Evolutionary conservation across 1,284 basidiomycete genomes (phyloP), one percentile per base, ranked within the genome.

Genomic region (Ustilago tritici): DNA sequence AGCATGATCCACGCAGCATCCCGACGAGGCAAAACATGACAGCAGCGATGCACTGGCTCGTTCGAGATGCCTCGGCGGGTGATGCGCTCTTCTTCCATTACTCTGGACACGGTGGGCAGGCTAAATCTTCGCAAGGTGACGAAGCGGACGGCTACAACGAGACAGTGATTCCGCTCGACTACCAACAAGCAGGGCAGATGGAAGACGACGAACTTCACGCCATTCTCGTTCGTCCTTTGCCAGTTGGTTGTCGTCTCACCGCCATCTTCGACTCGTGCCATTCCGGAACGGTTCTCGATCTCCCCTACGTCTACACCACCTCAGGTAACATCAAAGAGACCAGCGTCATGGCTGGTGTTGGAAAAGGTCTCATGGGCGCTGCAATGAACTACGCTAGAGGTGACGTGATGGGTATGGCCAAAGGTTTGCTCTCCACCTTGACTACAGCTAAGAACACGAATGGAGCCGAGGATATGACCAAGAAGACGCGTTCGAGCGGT

Each of bases 271-370:
- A 78, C 70, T 85, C 84, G 58, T 86, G 85, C 65, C 85, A 86
- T 59, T 85, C 84, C 7, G 85, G 84, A 9, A 86, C 85, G 9
- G 85, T 76, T 12, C 77, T 86, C 28, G 83, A 85, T 74, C 76
- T 87, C 73, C 84, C 84, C 41, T 86, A 81, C 65, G 82, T 84
- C 49, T 97, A 96, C 88, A 92, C 93, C 35, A 95, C 94, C 7
- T 93, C 95, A 87, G 95, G 95, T 61, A 95, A 93, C 84, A 89
- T 97, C 86, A 97, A 97, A 87, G 94, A 95, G 84, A 93, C 94
- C 38, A 95, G 95, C 85, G 74, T 85, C 28, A 63, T 80, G 17
- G 79, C 80, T 34, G 76, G 76, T 52, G 83, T 85, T 31, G 85
- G 85, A 53, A 85, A 85, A 55, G 84, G 83, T 12, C 49, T 86